These are phyloP conservation scores for Candida stauntonica DNA, from an alignment of 805 yeast genomes.

Conservation along the genomic window DNA sequence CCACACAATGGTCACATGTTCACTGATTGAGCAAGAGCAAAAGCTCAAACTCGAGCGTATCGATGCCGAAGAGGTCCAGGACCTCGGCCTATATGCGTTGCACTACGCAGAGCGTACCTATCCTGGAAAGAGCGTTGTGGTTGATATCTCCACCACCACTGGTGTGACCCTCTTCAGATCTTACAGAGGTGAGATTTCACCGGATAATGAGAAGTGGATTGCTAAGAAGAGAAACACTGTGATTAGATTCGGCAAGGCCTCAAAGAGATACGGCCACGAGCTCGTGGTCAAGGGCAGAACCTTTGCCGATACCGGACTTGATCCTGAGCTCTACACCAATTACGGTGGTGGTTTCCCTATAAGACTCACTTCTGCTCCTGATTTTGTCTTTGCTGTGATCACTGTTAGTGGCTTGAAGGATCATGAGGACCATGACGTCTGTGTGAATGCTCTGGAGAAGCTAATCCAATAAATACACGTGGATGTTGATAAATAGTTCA, in stretches of 20 bases:
- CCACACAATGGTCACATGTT: too few species aligned
- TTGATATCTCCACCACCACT: slow-evolving; percentile 42
- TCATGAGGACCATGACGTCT: slow-evolving; percentile 49
- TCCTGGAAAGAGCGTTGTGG: slow-evolving; percentile 32
- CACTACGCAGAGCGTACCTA: slow-evolving; percentile 28
- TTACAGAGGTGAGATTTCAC: slow-evolving; percentile 27
- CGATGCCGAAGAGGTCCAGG: slow-evolving; percentile 33
- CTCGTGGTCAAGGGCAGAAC: slow-evolving; percentile 34
- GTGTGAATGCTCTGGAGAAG: slow-evolving; percentile 28
- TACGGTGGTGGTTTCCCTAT: slow-evolving; percentile 59
- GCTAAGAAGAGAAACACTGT: slow-evolving; percentile 45
- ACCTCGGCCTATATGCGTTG: slow-evolving; percentile 40
- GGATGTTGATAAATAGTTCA: too few species aligned
- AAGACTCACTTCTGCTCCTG: slow-evolving; percentile 27
- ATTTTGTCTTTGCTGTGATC: slow-evolving; percentile 41
- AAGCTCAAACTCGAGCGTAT: slow-evolving; percentile 2
- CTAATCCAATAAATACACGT: too few species aligned
- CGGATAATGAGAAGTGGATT: slow-evolving; percentile 55
- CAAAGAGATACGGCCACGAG: slow-evolving; percentile 44
- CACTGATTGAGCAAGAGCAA: slow-evolving; percentile 8
- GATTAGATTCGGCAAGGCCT: slow-evolving; percentile 43
- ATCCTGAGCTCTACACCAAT: slow-evolving; percentile 41
- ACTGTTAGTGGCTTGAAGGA: slow-evolving; percentile 56
- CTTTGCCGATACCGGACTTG: slow-evolving; percentile 36
- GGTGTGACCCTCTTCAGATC: slow-evolving; percentile 47